Conservation (phyloP, 2,329 filamentous ascomycete genomes). For the Aspergillus pseudoglaucus region DNA sequence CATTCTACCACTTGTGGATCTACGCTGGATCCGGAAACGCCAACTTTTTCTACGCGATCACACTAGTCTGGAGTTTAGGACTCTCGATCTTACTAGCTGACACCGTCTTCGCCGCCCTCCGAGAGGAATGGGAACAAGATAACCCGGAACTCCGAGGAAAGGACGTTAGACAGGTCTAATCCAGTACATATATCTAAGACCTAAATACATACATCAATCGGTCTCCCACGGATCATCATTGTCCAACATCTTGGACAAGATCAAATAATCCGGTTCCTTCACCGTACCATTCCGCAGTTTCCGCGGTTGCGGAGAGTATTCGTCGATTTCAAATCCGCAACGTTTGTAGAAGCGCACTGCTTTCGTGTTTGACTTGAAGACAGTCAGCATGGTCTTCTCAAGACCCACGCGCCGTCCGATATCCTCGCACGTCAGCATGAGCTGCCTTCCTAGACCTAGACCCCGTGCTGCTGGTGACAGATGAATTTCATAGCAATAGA, state of each 20-base stretch:
- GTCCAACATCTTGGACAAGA: constrained; percentile 45
- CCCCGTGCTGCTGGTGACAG: constrained; percentile 40
- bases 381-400: constrained; percentile 55
- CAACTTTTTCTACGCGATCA: constrained; percentile 99
- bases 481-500: constrained; percentile 62
- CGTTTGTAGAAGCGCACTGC: constrained; percentile 46
- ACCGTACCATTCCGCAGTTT: constrained; percentile 44
- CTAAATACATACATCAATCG: background rate
- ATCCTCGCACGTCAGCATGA: constrained; percentile 45
- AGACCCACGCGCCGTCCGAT: constrained; percentile 43
- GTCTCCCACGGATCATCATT: background rate
- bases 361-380: constrained; percentile 47
- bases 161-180: constrained; percentile 75
- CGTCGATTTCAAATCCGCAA: constrained; percentile 48
- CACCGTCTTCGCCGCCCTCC: constrained; percentile 75
- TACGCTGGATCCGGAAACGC: constrained; percentile 97
- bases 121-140: constrained; percentile 92
- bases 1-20: constrained; percentile 96
- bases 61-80: constrained; percentile 92
- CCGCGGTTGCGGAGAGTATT: constrained; percentile 46
- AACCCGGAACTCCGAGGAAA: constrained; percentile 84
- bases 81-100: constrained; percentile 83
- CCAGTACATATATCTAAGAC: background rate
- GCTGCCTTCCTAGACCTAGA: constrained; percentile 45
- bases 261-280: constrained; percentile 47